A percentile compares a stretch with the other conserved stretches of the same genome.
These are phyloP conservation scores for Fusarium odoratissimum DNA, from an alignment of 2,329 filamentous ascomycete genomes.

Conservation along the genomic window DNA sequence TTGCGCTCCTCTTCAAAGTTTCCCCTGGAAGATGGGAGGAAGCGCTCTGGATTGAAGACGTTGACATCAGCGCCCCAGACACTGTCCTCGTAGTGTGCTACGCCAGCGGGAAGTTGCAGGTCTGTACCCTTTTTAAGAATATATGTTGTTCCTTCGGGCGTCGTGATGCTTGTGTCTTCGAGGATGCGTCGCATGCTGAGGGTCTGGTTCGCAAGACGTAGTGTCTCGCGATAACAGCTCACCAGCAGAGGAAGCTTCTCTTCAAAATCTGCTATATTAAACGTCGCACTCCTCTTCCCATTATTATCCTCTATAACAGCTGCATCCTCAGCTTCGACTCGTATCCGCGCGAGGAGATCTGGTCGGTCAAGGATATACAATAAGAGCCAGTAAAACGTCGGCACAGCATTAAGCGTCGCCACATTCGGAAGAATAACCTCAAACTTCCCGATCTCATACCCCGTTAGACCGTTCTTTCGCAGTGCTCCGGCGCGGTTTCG, in stretches of 20 bases:
- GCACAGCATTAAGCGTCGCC: conserved; percentile 51
- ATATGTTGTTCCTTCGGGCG: conserved; percentile 40
- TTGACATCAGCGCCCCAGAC: conserved; percentile 43
- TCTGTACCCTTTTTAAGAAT: conserved; percentile 48
- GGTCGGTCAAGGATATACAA: conserved; percentile 46
- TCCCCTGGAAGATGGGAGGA: conserved; percentile 13
- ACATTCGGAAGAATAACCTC: conserved; percentile 48
- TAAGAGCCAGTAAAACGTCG: conserved; percentile 53
- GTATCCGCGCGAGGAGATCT: conserved; percentile 33
- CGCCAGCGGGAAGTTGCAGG: conserved; percentile 44
- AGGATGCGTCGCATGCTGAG: conserved; percentile 55
- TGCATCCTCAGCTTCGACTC: conserved; percentile 34
- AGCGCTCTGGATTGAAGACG: conserved; percentile 42
- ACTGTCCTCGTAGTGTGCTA: conserved; percentile 34
- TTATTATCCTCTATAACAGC: neutral
- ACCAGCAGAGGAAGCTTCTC: conserved; percentile 56
- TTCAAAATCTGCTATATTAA: conserved; percentile 54
- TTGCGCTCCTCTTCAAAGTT: conserved; percentile 19
- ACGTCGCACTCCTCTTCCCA: conserved; percentile 23
- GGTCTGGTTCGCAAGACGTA: conserved; percentile 55
- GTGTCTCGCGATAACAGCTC: conserved; percentile 58
- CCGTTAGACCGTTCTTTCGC: conserved; percentile 46
- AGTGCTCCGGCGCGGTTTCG: conserved; percentile 45
- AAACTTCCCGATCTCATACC: conserved; percentile 44
- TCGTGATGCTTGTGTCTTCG: conserved; percentile 53